A percentile compares a stretch with the other conserved stretches of the same genome.
Conservation (phyloP, 257 asterid species). For the Nicotiana tomentosiformis region DNA sequence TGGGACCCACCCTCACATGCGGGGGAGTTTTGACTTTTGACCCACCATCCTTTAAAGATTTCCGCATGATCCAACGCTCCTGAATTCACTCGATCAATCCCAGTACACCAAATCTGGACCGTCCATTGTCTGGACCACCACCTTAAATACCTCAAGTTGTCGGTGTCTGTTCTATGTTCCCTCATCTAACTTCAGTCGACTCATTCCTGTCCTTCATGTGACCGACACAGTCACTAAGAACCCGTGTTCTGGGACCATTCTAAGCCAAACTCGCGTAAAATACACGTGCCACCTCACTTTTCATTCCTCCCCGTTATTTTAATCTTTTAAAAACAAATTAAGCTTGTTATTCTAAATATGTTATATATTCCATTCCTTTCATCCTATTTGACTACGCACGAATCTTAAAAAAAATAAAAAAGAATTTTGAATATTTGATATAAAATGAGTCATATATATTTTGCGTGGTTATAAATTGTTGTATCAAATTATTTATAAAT, state of each 20-base stretch:
- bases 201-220: background rate
- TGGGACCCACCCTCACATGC: conserved; percentile 7
- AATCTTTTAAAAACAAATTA: no score
- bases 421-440: no score
- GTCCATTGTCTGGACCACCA: conserved; percentile 27
- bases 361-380: no score
- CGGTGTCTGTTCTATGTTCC: conserved; percentile 33
- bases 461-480: no score
- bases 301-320: no score
- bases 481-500: no score
- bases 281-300: background rate
- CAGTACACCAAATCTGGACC: conserved; percentile 7
- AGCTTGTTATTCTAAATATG: no score
- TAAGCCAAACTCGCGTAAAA: background rate
- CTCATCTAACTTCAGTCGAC: background rate
- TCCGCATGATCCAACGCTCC: conserved; percentile 17
- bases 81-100: background rate
- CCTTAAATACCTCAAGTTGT: conserved; percentile 34
- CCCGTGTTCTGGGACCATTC: background rate
- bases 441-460: no score
- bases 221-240: conserved; percentile 10
- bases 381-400: no score
- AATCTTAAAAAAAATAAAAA: no score
- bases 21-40: background rate
- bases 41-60: background rate